Base-by-base conservation (phyloP, 176 grass and related monocot genomes). In the Rhipidocladum racemiflorum region DNA sequence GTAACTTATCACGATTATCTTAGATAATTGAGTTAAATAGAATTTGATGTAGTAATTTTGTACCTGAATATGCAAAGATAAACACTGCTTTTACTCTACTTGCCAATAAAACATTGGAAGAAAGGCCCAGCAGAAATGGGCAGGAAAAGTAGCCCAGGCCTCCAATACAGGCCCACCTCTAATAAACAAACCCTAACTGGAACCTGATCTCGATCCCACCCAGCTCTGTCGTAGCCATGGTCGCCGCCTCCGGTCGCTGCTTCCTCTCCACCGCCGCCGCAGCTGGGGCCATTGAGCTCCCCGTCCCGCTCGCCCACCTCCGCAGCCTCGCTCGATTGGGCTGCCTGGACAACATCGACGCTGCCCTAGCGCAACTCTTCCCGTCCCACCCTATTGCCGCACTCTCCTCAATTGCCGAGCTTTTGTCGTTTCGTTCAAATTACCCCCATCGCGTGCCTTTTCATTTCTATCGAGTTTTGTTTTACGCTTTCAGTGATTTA, bases 281-380 rank as follows among this genome's bases (percentile, higher is more conserved):
- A 4, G 35, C 64, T 9, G 62, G 51, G 9, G 64, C 61, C 60
- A 11, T 70, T 24, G 82, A 89, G 43, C 9, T 23, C 55, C 53
- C 63, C 38, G 21, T 85, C 29, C 17, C 78, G 40, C 18, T 89
- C 3, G 21, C 65, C n/a, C 36, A 17, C 21, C 49, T 86, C 39
- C 88, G 83, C 72, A 68, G 10, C 72, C 78, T 89, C 28, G 79
- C 72, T n/a, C 88, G 83, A 9, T 65, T 57, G n/a, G 88, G 88
- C 38, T 57, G 57, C 57, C 57, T 82, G 12, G 56, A 13, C 23
- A 83, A 89, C 78, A 89, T 89, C 78, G 83, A 89, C 72, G 65
- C 36, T 57, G 34, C 56, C n/a, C 56, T 89, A 11, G 78, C 64
- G 64, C 88, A 83, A 44, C 56, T 71, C 72, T 6, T 89, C 28